Conservation (phyloP, 140 eudicot species). For the Flaveria floridana region DNA sequence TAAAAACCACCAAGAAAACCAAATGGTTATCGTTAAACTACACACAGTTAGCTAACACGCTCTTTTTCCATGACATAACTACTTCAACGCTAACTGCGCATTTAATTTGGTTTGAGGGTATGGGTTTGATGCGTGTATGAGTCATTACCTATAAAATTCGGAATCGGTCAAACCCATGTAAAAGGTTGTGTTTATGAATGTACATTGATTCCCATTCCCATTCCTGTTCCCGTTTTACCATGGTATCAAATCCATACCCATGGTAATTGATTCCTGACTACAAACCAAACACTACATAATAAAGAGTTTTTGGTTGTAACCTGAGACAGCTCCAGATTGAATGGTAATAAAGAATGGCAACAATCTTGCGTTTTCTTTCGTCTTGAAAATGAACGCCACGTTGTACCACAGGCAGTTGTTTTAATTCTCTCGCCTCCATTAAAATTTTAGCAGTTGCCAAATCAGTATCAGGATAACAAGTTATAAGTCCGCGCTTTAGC, state of each 20-base stretch:
- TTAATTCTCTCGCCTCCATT: conserved; percentile 92
- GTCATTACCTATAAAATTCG: not conserved
- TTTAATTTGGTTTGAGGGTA: not conserved
- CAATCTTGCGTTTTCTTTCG: conserved; percentile 60
- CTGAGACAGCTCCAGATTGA: conserved; percentile 74
- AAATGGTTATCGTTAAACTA: not conserved
- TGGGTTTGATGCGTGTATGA: not conserved
- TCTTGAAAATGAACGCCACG: conserved; percentile 54
- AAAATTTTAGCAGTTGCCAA: conserved; percentile 79
- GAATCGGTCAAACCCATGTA: not conserved
- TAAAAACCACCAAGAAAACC: conserved; percentile 1
- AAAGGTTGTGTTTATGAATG: not conserved
- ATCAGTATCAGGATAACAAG: conserved; percentile 93
- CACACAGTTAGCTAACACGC: conserved; percentile 1
- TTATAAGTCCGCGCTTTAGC: conserved; percentile 74
- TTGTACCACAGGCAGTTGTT: conserved; percentile 84
- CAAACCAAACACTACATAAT: not conserved
- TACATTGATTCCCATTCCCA: not conserved
- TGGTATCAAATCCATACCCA: conserved; percentile 3
- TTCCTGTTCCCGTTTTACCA: not conserved
- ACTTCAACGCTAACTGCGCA: not conserved
- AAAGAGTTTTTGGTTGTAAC: conserved; percentile 30
- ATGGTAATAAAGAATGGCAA: conserved; percentile 68
- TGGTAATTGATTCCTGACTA: conserved; percentile 11
- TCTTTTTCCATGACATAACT: not conserved